phyloP scores from a whole-genome alignment of 768 basidiomycete species.

The Leccinum subgranulosum region DNA sequence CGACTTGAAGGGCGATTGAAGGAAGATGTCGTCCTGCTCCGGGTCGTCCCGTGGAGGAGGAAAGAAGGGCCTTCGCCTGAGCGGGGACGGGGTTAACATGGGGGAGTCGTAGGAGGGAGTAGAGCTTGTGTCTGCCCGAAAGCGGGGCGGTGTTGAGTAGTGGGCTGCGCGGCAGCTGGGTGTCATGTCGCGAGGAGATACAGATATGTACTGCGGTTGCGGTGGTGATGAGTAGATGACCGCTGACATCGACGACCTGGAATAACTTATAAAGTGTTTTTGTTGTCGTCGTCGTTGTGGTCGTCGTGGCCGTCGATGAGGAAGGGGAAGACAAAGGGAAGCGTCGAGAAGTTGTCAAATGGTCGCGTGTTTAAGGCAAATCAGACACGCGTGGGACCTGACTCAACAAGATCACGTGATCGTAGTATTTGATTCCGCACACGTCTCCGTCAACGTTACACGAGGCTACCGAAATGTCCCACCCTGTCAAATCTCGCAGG shows the following conservation, averaged over 20 bases:
- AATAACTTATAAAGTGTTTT: not conserved
- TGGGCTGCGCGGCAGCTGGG: slow-evolving; percentile 32
- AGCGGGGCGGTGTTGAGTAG: slow-evolving; percentile 35
- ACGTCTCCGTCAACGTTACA: slow-evolving; percentile 33
- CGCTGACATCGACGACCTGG: slow-evolving; percentile 20
- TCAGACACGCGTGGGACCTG: slow-evolving; percentile 27
- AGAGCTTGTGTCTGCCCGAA: slow-evolving; percentile 18
- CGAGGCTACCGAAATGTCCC: slow-evolving; percentile 26
- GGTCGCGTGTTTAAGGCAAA: slow-evolving; percentile 31
- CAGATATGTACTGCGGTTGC: slow-evolving; percentile 33
- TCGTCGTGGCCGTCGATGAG: not conserved
- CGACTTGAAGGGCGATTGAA: slow-evolving; percentile 50
- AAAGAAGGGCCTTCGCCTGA: slow-evolving; percentile 45
- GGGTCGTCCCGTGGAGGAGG: slow-evolving; percentile 23
- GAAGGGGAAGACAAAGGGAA: slow-evolving; percentile 15
- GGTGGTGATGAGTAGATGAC: slow-evolving; percentile 30
- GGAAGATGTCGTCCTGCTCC: slow-evolving; percentile 51
- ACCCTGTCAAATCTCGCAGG: not conserved
- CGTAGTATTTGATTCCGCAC: slow-evolving; percentile 25
- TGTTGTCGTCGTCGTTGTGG: not conserved
- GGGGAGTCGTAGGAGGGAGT: slow-evolving; percentile 47
- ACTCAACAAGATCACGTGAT: slow-evolving; percentile 36
- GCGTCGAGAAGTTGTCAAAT: slow-evolving; percentile 4
- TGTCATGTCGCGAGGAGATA: slow-evolving; percentile 32
- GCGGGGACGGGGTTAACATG: slow-evolving; percentile 65